phyloP scores from a whole-genome alignment of 192 early-diverging fungal genomes.

The Fimicolochytrium jonesii region DNA sequence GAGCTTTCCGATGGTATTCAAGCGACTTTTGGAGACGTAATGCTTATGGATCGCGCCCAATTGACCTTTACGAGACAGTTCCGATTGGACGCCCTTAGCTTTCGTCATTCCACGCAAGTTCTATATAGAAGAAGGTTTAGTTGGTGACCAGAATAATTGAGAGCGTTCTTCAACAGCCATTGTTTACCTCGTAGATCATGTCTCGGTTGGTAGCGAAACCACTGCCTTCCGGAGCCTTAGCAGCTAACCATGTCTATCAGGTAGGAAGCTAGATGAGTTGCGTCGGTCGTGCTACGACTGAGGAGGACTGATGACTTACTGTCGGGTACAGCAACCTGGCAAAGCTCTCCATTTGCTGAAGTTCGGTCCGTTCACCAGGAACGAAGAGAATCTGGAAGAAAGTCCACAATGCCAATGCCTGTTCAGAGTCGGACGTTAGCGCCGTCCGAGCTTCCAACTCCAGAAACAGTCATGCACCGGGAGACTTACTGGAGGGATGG shows the following conservation, averaged over 20 bases:
- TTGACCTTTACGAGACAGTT: conserved; percentile 27
- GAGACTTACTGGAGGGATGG: conserved; percentile 30
- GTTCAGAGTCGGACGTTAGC: too few species aligned
- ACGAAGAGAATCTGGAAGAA: conserved; percentile 4
- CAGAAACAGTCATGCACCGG: neutral
- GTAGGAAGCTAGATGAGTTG: too few species aligned
- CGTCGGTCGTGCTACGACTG: too few species aligned
- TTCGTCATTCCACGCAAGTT: too few species aligned
- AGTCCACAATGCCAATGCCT: conserved; percentile 5
- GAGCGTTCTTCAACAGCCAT: too few species aligned
- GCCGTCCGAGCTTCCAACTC: neutral
- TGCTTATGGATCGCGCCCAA: conserved; percentile 31
- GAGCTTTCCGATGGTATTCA: conserved; percentile 24
- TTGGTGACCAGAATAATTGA: too few species aligned
- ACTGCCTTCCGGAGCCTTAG: conserved; percentile 14
- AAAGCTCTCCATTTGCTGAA: neutral
- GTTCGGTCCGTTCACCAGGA: neutral
- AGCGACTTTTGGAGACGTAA: conserved; percentile 22
- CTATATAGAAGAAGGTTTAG: too few species aligned
- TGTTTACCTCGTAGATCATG: conserved; percentile 28
- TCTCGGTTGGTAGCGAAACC: conserved; percentile 27
- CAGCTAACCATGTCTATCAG: conserved; percentile 30
- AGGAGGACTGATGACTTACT: too few species aligned
- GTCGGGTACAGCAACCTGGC: conserved; percentile 11
- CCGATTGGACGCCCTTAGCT: conserved; percentile 29